Percentiles rank a stretch among this genome's conserved stretches.
These are phyloP conservation scores for Penicillium sp. DNA, from an alignment of 2,329 filamentous ascomycete species.

Conservation along the genomic window DNA sequence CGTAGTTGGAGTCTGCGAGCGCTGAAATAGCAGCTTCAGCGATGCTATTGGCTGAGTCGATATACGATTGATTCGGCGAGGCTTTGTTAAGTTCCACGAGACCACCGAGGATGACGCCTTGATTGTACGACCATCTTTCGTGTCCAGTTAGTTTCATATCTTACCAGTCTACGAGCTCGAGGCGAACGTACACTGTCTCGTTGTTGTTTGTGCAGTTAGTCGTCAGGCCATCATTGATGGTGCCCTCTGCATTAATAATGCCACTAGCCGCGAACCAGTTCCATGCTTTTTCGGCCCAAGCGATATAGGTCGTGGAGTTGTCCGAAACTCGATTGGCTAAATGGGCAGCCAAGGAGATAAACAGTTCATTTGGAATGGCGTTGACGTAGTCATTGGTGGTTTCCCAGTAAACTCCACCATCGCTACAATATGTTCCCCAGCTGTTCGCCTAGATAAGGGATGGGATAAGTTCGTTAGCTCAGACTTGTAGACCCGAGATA, in stretches of 20 bases:
- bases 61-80: conserved; percentile 38
- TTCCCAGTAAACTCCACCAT: conserved; percentile 49
- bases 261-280: conserved; percentile 49
- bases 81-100: conserved; percentile 52
- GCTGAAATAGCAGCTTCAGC: conserved; percentile 51
- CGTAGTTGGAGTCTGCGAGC: conserved; percentile 43
- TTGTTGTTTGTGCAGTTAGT: conserved; percentile 50
- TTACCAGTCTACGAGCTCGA: not conserved
- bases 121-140: conserved; percentile 53
- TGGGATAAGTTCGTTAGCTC: not conserved
- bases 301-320: conserved; percentile 36
- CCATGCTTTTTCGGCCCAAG: conserved; percentile 48
- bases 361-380: conserved; percentile 57
- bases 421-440: conserved; percentile 43
- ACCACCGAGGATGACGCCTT: conserved; percentile 58
- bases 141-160: not conserved
- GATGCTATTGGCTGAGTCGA: conserved; percentile 45
- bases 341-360: conserved; percentile 52
- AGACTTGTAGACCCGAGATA: not conserved
- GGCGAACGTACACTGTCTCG: conserved; percentile 25
- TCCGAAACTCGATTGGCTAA: conserved; percentile 48
- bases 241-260: conserved; percentile 45
- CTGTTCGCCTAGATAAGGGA: conserved; percentile 19
- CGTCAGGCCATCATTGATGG: conserved; percentile 54
- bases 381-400: conserved; percentile 45